Conservation (phyloP, 495 filamentous ascomycete species). For the Penicillium coprophilum region DNA sequence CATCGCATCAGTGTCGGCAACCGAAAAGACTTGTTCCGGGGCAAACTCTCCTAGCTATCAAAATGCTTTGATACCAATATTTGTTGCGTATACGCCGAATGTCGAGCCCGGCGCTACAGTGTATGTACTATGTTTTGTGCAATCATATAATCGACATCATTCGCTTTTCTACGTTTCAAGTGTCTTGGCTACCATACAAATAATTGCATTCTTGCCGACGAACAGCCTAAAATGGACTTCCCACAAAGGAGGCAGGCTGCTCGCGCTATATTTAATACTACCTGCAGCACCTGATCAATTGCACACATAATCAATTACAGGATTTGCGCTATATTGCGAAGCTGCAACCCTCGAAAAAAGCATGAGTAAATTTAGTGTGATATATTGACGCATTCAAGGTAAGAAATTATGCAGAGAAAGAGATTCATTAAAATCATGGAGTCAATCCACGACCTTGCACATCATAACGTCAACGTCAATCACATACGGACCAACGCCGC, state of each 20-base stretch:
- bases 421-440: constrained; percentile 25
- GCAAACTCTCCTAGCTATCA: constrained; percentile 7
- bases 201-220: not conserved
- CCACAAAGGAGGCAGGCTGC: not conserved
- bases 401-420: constrained; percentile 8
- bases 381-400: not conserved
- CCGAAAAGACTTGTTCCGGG: constrained; percentile 2
- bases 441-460: constrained; percentile 19
- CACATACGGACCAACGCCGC: constrained; percentile 39
- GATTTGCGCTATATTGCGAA: not conserved
- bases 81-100: constrained; percentile 22
- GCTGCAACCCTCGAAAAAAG: not conserved
- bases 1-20: constrained; percentile 3
- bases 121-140: constrained; percentile 35
- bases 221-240: not conserved
- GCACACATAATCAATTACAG: not conserved
- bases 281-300: not conserved
- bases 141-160: constrained; percentile 27
- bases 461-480: constrained; percentile 26
- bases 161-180: constrained; percentile 24
- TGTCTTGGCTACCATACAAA: not conserved
- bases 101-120: constrained; percentile 24
- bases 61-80: constrained; percentile 36
- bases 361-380: not conserved
- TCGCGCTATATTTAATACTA: not conserved